Base-by-base conservation (phyloP, 2,329 filamentous ascomycete species). In the Neospermospora avenae region DNA sequence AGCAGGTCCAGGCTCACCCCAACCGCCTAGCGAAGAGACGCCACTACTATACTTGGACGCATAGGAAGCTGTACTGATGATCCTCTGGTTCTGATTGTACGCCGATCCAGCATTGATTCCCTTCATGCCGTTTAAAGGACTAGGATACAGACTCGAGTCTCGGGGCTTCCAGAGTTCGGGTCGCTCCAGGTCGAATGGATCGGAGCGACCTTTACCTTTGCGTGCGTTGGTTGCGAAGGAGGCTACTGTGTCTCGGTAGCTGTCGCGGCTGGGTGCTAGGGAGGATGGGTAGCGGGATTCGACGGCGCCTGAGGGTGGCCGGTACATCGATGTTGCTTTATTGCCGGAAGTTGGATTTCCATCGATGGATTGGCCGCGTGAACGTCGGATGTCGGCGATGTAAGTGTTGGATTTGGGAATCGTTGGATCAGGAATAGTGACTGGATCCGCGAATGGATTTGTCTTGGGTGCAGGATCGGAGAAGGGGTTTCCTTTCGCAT, bases 161-260 rank as follows among this genome's bases (percentile, higher is more conserved):
- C 51, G 65, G 24, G 45, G 60, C 24, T 57, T 62, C 68, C 78
- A 74, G 6, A 81, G 72, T 67, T 82, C 77, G 35, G 81, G 77
- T 45, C 77, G 72, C 69, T 87, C 84, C n/a, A 87, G 76, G 65
- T 88, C 85, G 67, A 87, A 87, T 1, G 84, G 84, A 64, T 87
- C 84, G 1, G 84, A 86, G 46, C 84, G 81, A 70, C 85, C 84
- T 68, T 83, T 84, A 67, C 80, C 81, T 58, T 80, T 78, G 16
- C 76, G 73, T 5, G 74, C 77, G 46, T 76, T 77, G 46, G 79
- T 76, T 0, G 69, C 69, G 54, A 67, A 66, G 37, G 68, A 65
- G 1, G 76, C 78, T 55, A 77, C 63, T 16, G 77, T 77, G 53
- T 74, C 74, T 65, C 68, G 67, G 63, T 72, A 74, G 63, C 64